A percentile compares a stretch with the other conserved stretches of the same genome.
Evolutionary conservation across 176 grass and related monocot genomes (phyloP).

Genomic region (Pharus latifolius): DNA sequence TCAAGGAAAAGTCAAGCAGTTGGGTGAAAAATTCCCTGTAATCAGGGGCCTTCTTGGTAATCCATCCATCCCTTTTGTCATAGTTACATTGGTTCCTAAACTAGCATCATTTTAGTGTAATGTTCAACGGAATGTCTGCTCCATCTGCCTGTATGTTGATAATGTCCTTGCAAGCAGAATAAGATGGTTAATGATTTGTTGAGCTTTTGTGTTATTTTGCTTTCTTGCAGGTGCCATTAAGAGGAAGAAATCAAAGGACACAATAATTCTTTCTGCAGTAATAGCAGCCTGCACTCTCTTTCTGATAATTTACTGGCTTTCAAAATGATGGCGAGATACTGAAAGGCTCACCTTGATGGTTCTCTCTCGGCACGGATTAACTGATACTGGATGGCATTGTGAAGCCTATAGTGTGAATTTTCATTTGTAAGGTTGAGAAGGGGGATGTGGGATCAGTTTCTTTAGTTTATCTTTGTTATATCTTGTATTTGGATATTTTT

Average conservation of each 20-base stretch:
- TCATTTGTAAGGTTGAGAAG: neutral
- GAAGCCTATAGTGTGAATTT: neutral
- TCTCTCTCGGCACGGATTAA: neutral
- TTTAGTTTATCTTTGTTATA: neutral
- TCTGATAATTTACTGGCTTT: constrained; percentile 92
- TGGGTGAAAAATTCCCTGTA: constrained; percentile 90
- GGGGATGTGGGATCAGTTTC: neutral
- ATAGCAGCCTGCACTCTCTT: constrained; percentile 86
- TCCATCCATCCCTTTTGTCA: neutral
- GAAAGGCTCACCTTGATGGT: neutral
- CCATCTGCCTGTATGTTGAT: neutral
- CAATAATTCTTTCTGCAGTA: constrained; percentile 87
- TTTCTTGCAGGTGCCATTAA: constrained; percentile 69
- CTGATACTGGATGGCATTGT: neutral
- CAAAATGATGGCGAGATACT: constrained; percentile 42
- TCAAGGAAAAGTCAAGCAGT: constrained; percentile 93
- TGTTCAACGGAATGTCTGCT: neutral
- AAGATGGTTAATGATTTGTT: no score
- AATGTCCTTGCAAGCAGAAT: no score
- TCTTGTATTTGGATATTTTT: constrained; percentile 14
- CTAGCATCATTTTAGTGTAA: neutral
- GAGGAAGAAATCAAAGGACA: constrained; percentile 94
- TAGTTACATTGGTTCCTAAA: neutral
- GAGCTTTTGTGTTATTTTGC: neutral
- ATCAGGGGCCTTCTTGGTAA: constrained; percentile 85